These are phyloP conservation scores for Metschnikowia borealis DNA, from an alignment of 805 yeast genomes.

Conservation along the genomic window DNA sequence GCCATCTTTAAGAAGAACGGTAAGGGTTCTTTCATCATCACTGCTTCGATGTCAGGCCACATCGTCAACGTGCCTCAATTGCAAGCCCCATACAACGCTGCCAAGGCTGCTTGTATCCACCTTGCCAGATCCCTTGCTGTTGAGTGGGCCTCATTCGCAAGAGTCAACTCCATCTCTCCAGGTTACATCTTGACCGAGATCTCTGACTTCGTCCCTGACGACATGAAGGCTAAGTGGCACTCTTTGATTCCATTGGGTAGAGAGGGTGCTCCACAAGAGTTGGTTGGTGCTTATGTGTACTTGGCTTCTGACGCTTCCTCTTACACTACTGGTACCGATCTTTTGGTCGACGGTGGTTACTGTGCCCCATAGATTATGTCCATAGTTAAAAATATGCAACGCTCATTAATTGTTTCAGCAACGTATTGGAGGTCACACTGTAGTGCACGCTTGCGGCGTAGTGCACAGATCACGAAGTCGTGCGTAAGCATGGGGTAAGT, in stretches of 20 bases:
- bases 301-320: slow-evolving; percentile 43
- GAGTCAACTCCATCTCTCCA: slow-evolving; percentile 42
- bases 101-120: slow-evolving; percentile 43
- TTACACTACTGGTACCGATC: slow-evolving; percentile 43
- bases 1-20: slow-evolving; percentile 37
- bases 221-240: slow-evolving; percentile 36
- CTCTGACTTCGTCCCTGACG: slow-evolving; percentile 32
- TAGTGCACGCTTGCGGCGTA: neutral
- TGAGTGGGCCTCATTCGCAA: slow-evolving; percentile 46
- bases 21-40: slow-evolving; percentile 40
- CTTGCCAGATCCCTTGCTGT: slow-evolving; percentile 42
- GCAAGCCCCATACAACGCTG: slow-evolving; percentile 46
- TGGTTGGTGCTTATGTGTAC: slow-evolving; percentile 45
- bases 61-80: slow-evolving; percentile 44
- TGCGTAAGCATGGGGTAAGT: neutral
- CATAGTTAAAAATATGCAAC: neutral
- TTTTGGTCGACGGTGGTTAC: slow-evolving; percentile 47
- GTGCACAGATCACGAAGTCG: neutral
- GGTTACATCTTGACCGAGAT: slow-evolving; percentile 43
- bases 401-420: neutral
- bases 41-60: slow-evolving; percentile 48
- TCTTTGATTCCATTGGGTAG: slow-evolving; percentile 43
- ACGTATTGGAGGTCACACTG: neutral
- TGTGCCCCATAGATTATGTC: slow-evolving; percentile 16
- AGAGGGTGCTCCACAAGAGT: slow-evolving; percentile 41